Evolutionary conservation across 305 asterid species (phyloP).

Genomic region (Ajuga reptans): DNA sequence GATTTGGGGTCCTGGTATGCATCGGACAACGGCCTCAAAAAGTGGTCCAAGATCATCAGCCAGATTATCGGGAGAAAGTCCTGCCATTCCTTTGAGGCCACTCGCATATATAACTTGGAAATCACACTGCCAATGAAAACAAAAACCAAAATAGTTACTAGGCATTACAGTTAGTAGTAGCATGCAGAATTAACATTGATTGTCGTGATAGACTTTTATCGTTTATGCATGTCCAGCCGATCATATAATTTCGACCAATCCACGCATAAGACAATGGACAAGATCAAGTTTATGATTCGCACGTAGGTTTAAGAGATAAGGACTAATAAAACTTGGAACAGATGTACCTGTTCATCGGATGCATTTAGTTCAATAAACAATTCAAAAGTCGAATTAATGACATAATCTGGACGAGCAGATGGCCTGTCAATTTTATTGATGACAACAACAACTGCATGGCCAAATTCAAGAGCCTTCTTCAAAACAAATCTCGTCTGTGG

Average conservation of each 20-base stretch:
- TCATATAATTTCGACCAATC: neutral
- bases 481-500: conserved; percentile 97
- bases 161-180: neutral
- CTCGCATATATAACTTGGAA: conserved; percentile 96
- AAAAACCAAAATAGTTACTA: conserved; percentile 2
- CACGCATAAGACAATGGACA: neutral
- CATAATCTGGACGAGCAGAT: conserved; percentile 94
- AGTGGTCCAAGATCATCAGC: conserved; percentile 95
- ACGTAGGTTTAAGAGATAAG: conserved; percentile 2
- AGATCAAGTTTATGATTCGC: conserved; percentile 2
- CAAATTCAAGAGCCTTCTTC: conserved; percentile 99
- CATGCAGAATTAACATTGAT: neutral
- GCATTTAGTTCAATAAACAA: conserved; percentile 94
- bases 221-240: neutral
- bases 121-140: conserved; percentile 70
- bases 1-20: conserved; percentile 94
- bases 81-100: conserved; percentile 93
- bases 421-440: conserved; percentile 95
- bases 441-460: conserved; percentile 93
- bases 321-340: conserved; percentile 8
- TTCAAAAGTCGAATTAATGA: conserved; percentile 89
- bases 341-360: conserved; percentile 84
- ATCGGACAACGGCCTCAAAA: conserved; percentile 78
- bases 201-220: neutral
- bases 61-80: conserved; percentile 82